Conservation (phyloP, 345 rosid genomes). For the Noccaea bulbosa region DNA sequence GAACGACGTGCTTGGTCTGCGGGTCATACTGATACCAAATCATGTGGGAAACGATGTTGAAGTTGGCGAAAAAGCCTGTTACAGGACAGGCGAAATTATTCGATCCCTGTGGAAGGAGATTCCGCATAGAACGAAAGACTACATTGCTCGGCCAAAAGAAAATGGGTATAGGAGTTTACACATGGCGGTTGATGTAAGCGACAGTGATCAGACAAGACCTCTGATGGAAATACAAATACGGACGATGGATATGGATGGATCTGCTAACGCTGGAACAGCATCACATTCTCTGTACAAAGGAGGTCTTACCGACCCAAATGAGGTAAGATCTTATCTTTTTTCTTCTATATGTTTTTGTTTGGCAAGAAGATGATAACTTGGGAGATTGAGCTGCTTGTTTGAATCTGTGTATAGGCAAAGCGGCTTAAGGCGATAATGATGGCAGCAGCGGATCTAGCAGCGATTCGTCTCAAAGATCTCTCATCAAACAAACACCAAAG, state of each 20-base stretch:
- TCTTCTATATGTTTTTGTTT: background rate
- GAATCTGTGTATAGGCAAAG: slow-evolving; percentile 55
- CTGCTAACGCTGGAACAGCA: slow-evolving; percentile 83
- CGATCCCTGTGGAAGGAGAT: slow-evolving; percentile 79
- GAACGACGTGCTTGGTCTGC: slow-evolving; percentile 80
- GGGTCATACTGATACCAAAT: slow-evolving; percentile 69
- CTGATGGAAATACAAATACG: slow-evolving; percentile 93
- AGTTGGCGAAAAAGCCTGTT: slow-evolving; percentile 70
- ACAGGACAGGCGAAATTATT: slow-evolving; percentile 64
- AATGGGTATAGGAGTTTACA: slow-evolving; percentile 92
- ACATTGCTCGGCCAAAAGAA: slow-evolving; percentile 73
- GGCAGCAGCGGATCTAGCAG: slow-evolving; percentile 97
- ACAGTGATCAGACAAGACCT: slow-evolving; percentile 60
- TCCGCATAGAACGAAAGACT: slow-evolving; percentile 82
- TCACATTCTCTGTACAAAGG: slow-evolving; percentile 91
- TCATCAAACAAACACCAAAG: slow-evolving; percentile 59
- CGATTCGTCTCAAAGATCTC: slow-evolving; percentile 80
- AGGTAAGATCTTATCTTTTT: slow-evolving; percentile 49
- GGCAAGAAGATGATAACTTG: background rate
- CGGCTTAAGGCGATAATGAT: slow-evolving; percentile 88
- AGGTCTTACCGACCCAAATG: slow-evolving; percentile 85
- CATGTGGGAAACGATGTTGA: slow-evolving; percentile 44
- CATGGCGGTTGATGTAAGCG: slow-evolving; percentile 91
- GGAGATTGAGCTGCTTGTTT: slow-evolving; percentile 16
- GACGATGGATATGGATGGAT: slow-evolving; percentile 78